Conservation (phyloP, 805 yeast species). For the Sporopachydermia lactativora region DNA sequence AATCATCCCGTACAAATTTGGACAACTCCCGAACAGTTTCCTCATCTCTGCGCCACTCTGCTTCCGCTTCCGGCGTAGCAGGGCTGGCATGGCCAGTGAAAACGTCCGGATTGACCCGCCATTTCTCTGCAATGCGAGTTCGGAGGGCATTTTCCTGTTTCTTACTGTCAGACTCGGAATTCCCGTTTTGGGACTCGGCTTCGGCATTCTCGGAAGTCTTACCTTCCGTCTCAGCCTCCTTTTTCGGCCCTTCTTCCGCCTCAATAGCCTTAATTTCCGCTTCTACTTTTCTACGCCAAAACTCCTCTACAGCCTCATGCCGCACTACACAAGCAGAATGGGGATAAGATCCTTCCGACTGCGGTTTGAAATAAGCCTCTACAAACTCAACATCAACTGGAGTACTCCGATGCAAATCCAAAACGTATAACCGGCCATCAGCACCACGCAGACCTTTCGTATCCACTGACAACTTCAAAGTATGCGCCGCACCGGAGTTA, state of each 20-base stretch:
- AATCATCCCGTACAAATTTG: slow-evolving; percentile 37
- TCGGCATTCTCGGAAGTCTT: slow-evolving; percentile 4
- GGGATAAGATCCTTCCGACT: slow-evolving; percentile 48
- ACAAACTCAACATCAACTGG: slow-evolving; percentile 75
- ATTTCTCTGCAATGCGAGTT: slow-evolving; percentile 36
- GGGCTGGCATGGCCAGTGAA: slow-evolving; percentile 29
- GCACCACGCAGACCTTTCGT: slow-evolving; percentile 78
- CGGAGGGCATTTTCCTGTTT: slow-evolving; percentile 33
- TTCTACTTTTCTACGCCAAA: slow-evolving; percentile 68
- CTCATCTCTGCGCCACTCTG: slow-evolving; percentile 34
- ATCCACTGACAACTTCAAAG: slow-evolving; percentile 54
- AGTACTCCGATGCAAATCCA: slow-evolving; percentile 73
- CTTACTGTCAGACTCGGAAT: slow-evolving; percentile 10
- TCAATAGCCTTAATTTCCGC: slow-evolving; percentile 33
- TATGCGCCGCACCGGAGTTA: slow-evolving; percentile 26
- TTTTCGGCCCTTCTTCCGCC: slow-evolving; percentile 18
- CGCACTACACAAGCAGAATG: slow-evolving; percentile 69
- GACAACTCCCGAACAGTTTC: slow-evolving; percentile 58
- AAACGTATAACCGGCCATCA: slow-evolving; percentile 71
- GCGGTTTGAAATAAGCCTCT: slow-evolving; percentile 37
- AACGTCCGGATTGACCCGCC: slow-evolving; percentile 70
- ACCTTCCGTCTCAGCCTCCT: slow-evolving; percentile 4
- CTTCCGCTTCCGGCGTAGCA: slow-evolving; percentile 20
- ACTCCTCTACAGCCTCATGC: slow-evolving; percentile 79
- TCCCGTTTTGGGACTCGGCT: slow-evolving; percentile 10